Conservation (phyloP, 331 rosid genomes). For the Cucumis variabilis region DNA sequence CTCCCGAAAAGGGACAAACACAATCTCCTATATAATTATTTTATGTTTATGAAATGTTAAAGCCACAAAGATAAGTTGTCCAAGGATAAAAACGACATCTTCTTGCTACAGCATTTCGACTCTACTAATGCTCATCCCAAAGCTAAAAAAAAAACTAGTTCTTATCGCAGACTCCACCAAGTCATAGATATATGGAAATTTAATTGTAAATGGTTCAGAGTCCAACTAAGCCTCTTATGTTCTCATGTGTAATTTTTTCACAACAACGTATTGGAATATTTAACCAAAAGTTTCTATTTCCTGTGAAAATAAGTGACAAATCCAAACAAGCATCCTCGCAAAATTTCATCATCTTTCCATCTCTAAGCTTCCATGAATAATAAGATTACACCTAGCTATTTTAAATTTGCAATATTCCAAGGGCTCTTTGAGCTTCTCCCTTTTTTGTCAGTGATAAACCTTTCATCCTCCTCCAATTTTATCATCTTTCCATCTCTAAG, state of each 20-base stretch:
- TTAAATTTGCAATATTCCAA: background rate
- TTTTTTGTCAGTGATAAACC: background rate
- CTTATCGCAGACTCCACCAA: background rate
- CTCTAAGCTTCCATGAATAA: background rate
- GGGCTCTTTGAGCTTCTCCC: background rate
- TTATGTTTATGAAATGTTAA: background rate
- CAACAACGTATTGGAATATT: background rate
- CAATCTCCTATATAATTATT: background rate
- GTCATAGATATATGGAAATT: background rate
- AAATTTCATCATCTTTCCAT: background rate
- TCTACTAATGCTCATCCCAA: background rate
- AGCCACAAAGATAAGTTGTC: background rate
- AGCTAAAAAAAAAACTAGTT: background rate
- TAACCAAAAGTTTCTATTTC: background rate
- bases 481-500: background rate
- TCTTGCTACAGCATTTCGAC: background rate
- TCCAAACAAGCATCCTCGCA: background rate
- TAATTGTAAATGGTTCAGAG: background rate
- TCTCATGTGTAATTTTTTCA: background rate
- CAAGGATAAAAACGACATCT: background rate
- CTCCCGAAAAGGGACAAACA: background rate
- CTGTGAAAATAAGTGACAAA: background rate
- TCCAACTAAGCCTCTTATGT: background rate
- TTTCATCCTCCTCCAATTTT: background rate
- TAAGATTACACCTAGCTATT: background rate